Evolutionary conservation across 805 yeast genomes (phyloP), one percentile per base, ranked within the genome.

Genomic region (Candida alai): DNA sequence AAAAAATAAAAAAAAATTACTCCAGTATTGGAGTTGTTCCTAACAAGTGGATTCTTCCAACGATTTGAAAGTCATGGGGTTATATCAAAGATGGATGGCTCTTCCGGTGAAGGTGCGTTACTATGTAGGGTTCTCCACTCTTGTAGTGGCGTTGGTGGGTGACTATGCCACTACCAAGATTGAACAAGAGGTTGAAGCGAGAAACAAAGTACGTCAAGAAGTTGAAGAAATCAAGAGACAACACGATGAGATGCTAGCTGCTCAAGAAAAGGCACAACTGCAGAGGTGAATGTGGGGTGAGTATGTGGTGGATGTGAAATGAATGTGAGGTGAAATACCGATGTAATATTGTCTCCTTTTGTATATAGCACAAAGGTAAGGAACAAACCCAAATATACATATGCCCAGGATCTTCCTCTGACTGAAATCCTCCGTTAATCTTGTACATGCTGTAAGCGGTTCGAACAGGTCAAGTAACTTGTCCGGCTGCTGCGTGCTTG

Each of bases 71-170:
- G n/a, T n/a, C n/a, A 47, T 47, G 52, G 39, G 44, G 32, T 45
- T 49, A 27, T 49, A 44, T 33, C 60, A 59, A 16, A 60, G 42
- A 42, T 66, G 71, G 71, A 66, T 51, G 43, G 56, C 54, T 19
- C 54, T 66, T 31, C 71, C 71, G 1, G 53, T 56, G 20, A 64
- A 58, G 45, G 68, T 60, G 15, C 52, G 70, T 27, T 56, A 62
- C 41, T 66, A 63, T 42, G 52, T 66, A 20, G 70, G 65, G 2
- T 61, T 56, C 4, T 62, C 69, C 18, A 66, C 69, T 3, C 60
- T 65, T 40, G 44, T 55, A 4, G 54, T 60, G 40, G 73, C 73
- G 1, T 48, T 60, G 24, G 43, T 56, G 2, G 69, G 70, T 6
- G 71, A 66, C 33, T 66, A 65, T 41, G 61, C 61, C 14, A 51